These are phyloP conservation scores for Capsella bursapastoris DNA, from an alignment of 345 rosid species.

Conservation along the genomic window DNA sequence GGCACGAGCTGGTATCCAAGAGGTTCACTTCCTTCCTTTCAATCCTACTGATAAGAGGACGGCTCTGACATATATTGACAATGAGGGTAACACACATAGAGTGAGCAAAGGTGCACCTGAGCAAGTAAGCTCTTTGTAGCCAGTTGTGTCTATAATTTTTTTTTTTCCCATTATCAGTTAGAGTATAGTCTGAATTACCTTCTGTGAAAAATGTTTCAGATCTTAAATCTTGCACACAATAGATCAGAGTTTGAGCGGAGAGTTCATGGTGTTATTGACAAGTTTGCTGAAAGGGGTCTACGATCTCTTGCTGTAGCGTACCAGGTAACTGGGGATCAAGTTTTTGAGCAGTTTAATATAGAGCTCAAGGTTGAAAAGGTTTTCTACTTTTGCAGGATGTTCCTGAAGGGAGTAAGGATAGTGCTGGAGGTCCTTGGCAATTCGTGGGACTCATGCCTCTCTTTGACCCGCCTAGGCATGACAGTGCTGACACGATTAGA, in stretches of 20 bases:
- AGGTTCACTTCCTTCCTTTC: constrained; percentile 95
- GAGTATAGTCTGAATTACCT: not conserved
- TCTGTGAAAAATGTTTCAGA: constrained; percentile 49
- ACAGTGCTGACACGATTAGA: constrained; percentile 96
- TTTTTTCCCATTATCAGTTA: too few species aligned
- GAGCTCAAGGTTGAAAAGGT: not conserved
- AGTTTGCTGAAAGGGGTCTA: constrained; percentile 93
- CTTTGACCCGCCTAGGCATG: constrained; percentile 98
- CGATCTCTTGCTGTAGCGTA: constrained; percentile 97
- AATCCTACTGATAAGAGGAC: constrained; percentile 99
- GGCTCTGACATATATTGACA: constrained; percentile 82
- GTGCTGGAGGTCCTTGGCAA: constrained; percentile 97
- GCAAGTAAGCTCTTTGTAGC: constrained; percentile 59
- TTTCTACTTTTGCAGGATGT: constrained; percentile 67
- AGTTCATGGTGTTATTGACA: constrained; percentile 92
- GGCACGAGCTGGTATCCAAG: constrained; percentile 98
- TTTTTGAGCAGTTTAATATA: constrained; percentile 7
- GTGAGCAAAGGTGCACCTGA: constrained; percentile 99
- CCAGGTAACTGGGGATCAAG: constrained; percentile 58
- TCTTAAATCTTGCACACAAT: constrained; percentile 87
- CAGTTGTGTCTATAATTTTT: not conserved
- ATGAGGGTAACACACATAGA: constrained; percentile 87
- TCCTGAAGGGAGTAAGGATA: constrained; percentile 87
- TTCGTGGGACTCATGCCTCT: constrained; percentile 97
- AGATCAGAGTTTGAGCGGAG: constrained; percentile 85